Evolutionary conservation across 805 yeast species (phyloP).

Genomic region (Vanderwaltozyma tropicalis): DNA sequence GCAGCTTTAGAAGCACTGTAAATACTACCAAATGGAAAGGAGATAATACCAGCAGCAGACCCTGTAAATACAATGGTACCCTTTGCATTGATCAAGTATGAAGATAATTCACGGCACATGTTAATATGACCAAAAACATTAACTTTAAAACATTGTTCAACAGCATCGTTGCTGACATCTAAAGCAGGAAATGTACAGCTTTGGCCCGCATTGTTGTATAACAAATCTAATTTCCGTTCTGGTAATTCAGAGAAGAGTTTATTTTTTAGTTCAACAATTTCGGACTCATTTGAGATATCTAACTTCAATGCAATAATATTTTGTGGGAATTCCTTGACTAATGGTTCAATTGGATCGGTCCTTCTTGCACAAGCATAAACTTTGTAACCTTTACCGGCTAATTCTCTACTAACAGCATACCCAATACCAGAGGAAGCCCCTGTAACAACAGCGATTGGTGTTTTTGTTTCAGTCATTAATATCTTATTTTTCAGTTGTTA

Average conservation of each 20-base stretch:
- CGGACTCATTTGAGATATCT: constrained; percentile 47
- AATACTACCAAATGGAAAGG: constrained; percentile 61
- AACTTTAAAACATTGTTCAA: constrained; percentile 46
- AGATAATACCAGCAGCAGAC: constrained; percentile 51
- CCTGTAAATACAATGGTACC: constrained; percentile 72
- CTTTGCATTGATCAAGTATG: constrained; percentile 48
- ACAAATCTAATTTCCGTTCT: constrained; percentile 43
- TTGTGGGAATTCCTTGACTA: constrained; percentile 24
- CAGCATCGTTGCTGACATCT: constrained; percentile 49
- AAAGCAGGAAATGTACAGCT: constrained; percentile 62
- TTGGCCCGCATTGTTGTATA: constrained; percentile 71
- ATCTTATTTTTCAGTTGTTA: neutral
- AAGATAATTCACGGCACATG: constrained; percentile 46
- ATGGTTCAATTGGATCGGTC: constrained; percentile 43
- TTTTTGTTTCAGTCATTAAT: constrained; percentile 13
- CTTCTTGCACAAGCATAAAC: constrained; percentile 73
- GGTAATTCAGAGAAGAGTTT: constrained; percentile 32
- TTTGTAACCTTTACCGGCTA: constrained; percentile 41
- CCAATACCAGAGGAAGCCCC: constrained; percentile 59
- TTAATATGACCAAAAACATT: constrained; percentile 65
- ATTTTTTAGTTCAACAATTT: constrained; percentile 36
- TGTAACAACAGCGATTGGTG: constrained; percentile 39
- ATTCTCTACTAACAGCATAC: constrained; percentile 35
- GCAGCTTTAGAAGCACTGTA: constrained; percentile 69
- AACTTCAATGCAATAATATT: constrained; percentile 38